Base-by-base conservation (phyloP, 2,329 filamentous ascomycete genomes). In the Pestalotiopsis sp. region DNA sequence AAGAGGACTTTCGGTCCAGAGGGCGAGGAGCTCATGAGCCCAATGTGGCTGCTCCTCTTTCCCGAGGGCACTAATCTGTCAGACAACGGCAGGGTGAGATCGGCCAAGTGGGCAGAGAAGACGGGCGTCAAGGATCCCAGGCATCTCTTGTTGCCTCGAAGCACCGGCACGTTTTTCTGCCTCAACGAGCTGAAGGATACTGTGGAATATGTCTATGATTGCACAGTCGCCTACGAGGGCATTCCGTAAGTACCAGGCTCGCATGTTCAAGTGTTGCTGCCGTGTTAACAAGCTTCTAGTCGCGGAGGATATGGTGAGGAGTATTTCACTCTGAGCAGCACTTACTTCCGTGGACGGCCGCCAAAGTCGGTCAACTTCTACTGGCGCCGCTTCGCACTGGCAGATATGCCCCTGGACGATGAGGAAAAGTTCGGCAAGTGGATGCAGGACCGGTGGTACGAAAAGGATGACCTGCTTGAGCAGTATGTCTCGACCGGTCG, bases 281-380 rank as follows among this genome's bases (percentile, higher is more conserved):
- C 23, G 58, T 56, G 41, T 64, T 74, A 63, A 73, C 66, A 31
- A 41, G 17, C 23, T 52, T 27, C 63, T 75, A 93, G 91, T 27
- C 92, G 91, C 69, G 93, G 91, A 52, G 87, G 92, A 74, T 98
- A 91, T 73, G 95, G 95, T n/a, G 95, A 98, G 78, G 90, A 97
- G 63, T 92, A 93, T 75, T 98, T 97, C 80, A 95, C 93, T 0
- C 85, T 99, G 3, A 88, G 89, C 2, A 94, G 94, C 63, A 97
- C 94, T 3, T 97, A 96, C 77, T 91, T 98, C 71, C 90, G 96
- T 79, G 95, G 96, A 13, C 90, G 93, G 1, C 92, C 95, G 0
- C 96, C 95, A 1, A 97, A 95, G 78, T 97, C 94, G 1, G 95
- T 98, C 75, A 98, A 98, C 80, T 95, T 98, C 84, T 92, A 97